A percentile compares a stretch with the other conserved stretches of the same genome.
phyloP scores from a whole-genome alignment of 805 yeast genomes.

The Ogataea zsoltii region DNA sequence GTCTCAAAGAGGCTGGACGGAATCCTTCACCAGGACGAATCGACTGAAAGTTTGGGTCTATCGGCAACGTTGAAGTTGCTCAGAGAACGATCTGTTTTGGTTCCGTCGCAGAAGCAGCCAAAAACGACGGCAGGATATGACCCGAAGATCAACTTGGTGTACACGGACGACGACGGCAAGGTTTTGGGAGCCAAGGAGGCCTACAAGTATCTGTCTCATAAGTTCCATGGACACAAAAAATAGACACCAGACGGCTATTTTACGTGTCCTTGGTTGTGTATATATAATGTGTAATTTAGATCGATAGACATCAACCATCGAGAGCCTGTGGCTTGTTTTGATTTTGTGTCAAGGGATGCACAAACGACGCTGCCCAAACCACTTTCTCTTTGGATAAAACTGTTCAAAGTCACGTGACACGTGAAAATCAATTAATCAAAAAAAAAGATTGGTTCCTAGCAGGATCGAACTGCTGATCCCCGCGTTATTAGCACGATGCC shows the following conservation, averaged over 20 bases:
- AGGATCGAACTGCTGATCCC: slow-evolving; percentile 85
- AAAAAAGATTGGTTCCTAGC: slow-evolving; percentile 66
- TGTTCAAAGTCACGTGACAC: no score
- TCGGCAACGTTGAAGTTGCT: slow-evolving; percentile 39
- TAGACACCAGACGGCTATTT: not conserved
- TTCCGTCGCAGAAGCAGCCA: not conserved
- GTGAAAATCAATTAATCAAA: no score
- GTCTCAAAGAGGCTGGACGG: slow-evolving; percentile 7
- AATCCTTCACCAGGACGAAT: slow-evolving; percentile 15
- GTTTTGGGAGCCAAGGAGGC: slow-evolving; percentile 67
- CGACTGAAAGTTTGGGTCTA: slow-evolving; percentile 30
- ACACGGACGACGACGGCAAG: slow-evolving; percentile 66
- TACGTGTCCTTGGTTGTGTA: no score
- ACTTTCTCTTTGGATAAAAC: no score
- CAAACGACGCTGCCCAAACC: no score
- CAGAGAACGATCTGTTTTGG: slow-evolving; percentile 13
- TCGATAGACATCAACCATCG: no score
- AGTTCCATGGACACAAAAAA: slow-evolving; percentile 64
- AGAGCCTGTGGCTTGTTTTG: no score
- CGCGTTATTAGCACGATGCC: slow-evolving; percentile 47
- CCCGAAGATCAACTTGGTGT: slow-evolving; percentile 53
- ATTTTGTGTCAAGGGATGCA: no score
- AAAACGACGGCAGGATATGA: slow-evolving; percentile 33
- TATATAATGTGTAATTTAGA: no score
- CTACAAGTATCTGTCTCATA: slow-evolving; percentile 71